Evolutionary conservation across 192 early-diverging fungal genomes (phyloP).

Genomic region (Coemansia sp.): DNA sequence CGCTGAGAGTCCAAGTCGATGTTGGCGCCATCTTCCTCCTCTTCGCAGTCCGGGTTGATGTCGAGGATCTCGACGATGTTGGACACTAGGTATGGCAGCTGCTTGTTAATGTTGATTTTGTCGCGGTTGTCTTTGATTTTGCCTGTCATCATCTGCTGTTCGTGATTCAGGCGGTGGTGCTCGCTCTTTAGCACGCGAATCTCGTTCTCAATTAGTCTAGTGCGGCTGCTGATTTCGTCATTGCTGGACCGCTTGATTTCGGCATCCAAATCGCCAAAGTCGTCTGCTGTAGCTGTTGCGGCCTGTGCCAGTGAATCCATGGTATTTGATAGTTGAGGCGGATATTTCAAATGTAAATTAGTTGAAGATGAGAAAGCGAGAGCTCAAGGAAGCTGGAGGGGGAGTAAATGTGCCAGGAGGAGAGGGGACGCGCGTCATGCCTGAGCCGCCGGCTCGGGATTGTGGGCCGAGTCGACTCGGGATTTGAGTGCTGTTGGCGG

Average conservation of each 20-base stretch:
- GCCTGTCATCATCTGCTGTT: constrained; percentile 82
- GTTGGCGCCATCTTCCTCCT: constrained; percentile 93
- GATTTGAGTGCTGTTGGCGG: not conserved
- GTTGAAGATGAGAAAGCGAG: not conserved
- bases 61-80: constrained; percentile 97
- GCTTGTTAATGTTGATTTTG: constrained; percentile 98
- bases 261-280: constrained; percentile 75
- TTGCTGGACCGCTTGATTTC: constrained; percentile 87
- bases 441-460: constrained; percentile 9
- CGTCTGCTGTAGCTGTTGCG: constrained; percentile 41
- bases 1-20: constrained; percentile 89
- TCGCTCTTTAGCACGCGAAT: constrained; percentile 96
- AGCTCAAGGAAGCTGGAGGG: not conserved
- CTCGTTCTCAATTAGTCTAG: constrained; percentile 93
- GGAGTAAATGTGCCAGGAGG: not conserved
- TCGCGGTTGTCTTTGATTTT: constrained; percentile 97
- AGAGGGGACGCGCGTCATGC: constrained; percentile 5
- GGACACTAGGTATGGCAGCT: constrained; percentile 93
- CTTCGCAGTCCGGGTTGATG: constrained; percentile 84
- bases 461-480: not conserved
- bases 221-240: constrained; percentile 90
- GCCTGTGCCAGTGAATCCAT: constrained; percentile 53
- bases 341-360: not conserved
- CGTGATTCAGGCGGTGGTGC: constrained; percentile 82
- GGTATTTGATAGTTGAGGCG: not conserved